Evolutionary conservation across 202 grass and related monocot species (phyloP), one percentile per base, ranked within the genome.

Genomic region (Elaeis oleifera): DNA sequence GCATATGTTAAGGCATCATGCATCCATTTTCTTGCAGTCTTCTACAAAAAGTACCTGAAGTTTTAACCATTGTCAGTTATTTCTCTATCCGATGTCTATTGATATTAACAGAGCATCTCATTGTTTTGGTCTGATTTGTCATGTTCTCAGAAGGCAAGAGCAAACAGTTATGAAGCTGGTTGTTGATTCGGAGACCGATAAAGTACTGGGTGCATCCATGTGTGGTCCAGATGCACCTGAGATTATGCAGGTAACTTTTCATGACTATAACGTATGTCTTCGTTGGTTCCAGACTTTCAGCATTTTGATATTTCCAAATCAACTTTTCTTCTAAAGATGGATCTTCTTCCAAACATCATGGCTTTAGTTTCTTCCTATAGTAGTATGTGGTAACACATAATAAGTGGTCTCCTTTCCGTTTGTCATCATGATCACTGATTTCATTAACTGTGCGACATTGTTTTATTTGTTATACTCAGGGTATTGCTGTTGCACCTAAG

Each of bases 201-300:
- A 59, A 63, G 92, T 97, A 32, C 74, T 91, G 17, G 92, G 92
- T 67, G 84, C 84, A 72, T 81, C 87, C 18, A 97, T 97, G 87
- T 97, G 87, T 63, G 92, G 92, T 58, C 88, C 87, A 72, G 92
- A 97, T 72, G 92, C 92, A 69, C 74, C 92, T 75, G 92, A 97
- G 74, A 97, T 97, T 36, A 91, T 97, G 64, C 92, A 97, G 87
- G 91, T 96, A 81, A 49, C 16, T 71, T 17, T 25, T 5, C 15
- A 28, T 52, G 5, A 60, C 29, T 32, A 6, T 5, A 32, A 32
- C 29, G 5, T 31, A 6, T 32, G 29, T 32, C 28, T 32, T 32
- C 1, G 6, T 32, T 32, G 4, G 29, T 32, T 32, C 29, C 23
- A 24, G 23, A 24, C 23, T 24, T 24, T 24, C 29, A 44, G 9